A percentile compares a stretch with the other conserved stretches of the same genome.
Evolutionary conservation across 805 yeast species (phyloP).

Genomic region (Saccharomycopsis malanga): DNA sequence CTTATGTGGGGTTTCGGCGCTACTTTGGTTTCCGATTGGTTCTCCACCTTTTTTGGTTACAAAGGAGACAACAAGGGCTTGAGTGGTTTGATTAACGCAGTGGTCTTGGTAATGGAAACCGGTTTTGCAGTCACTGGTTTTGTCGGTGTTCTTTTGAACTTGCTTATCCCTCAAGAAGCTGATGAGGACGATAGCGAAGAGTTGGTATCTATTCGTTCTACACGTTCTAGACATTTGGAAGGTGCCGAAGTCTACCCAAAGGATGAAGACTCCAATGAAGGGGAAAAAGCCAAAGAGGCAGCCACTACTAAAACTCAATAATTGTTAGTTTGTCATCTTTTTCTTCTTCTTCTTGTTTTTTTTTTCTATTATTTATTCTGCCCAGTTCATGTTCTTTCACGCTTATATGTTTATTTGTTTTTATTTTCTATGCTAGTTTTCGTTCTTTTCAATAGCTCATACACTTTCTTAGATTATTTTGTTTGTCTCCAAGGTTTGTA

Average conservation of each 20-base stretch:
- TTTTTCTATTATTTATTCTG: neutral
- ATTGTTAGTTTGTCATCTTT: neutral
- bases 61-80: slow-evolving; percentile 50
- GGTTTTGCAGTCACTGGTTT: slow-evolving; percentile 68
- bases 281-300: slow-evolving; percentile 2
- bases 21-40: slow-evolving; percentile 59
- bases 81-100: slow-evolving; percentile 60
- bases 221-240: slow-evolving; percentile 19
- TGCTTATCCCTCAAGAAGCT: slow-evolving; percentile 52
- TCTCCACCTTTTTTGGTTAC: slow-evolving; percentile 56
- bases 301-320: neutral
- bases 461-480: too few relatives aligned
- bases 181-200: slow-evolving; percentile 34
- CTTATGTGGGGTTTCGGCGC: slow-evolving; percentile 63
- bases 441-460: neutral
- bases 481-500: too few relatives aligned
- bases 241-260: slow-evolving; percentile 14
- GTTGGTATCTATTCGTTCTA: slow-evolving; percentile 19
- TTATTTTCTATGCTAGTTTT: neutral
- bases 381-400: neutral
- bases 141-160: slow-evolving; percentile 52
- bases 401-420: neutral
- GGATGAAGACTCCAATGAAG: slow-evolving; percentile 9
- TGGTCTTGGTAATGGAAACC: slow-evolving; percentile 62
- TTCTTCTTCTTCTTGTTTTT: neutral